These are phyloP conservation scores for Monosporascus sp. DNA, from an alignment of 2,329 filamentous ascomycete species.

Conservation along the genomic window DNA sequence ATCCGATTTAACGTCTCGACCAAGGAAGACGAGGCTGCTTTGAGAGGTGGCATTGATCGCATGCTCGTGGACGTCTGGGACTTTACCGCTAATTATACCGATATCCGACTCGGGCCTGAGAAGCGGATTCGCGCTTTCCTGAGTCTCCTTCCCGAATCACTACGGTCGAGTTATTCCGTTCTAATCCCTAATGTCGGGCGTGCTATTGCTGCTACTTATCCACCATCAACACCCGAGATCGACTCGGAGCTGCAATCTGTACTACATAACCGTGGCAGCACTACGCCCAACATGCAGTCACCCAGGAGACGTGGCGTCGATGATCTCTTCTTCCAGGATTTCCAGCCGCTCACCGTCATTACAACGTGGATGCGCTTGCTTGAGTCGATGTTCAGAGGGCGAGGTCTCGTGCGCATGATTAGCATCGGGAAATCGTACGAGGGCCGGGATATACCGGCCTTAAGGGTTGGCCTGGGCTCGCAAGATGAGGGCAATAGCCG, in stretches of 20 bases:
- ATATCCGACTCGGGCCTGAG: conserved; percentile 67
- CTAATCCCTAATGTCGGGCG: conserved; percentile 77
- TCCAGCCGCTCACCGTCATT: conserved; percentile 79
- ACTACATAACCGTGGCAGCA: conserved; percentile 20
- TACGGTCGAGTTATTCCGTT: conserved; percentile 66
- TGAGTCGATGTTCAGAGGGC: conserved; percentile 70
- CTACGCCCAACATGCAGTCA: conserved; percentile 22
- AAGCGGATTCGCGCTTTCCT: conserved; percentile 74
- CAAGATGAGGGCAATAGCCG: conserved; percentile 27
- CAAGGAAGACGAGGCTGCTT: conserved; percentile 59
- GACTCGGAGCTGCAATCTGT: conserved; percentile 10
- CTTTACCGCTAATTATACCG: conserved; percentile 73
- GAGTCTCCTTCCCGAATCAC: conserved; percentile 67
- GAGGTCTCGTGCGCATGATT: conserved; percentile 67
- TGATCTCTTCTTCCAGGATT: conserved; percentile 86
- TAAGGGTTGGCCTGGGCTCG: conserved; percentile 61
- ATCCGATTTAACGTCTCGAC: conserved; percentile 76
- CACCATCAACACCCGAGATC: conserved; percentile 33
- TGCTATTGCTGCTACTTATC: conserved; percentile 72
- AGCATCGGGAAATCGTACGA: conserved; percentile 82
- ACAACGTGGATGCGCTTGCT: conserved; percentile 88
- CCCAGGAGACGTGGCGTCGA: conserved; percentile 37
- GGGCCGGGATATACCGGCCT: conserved; percentile 76
- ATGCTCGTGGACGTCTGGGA: conserved; percentile 91
- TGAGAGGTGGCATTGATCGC: conserved; percentile 63